A percentile compares a stretch with the other conserved stretches of the same genome.
phyloP scores from a whole-genome alignment of 1,139 yeast genomes.

The Blastobotrys arbuscula region DNA sequence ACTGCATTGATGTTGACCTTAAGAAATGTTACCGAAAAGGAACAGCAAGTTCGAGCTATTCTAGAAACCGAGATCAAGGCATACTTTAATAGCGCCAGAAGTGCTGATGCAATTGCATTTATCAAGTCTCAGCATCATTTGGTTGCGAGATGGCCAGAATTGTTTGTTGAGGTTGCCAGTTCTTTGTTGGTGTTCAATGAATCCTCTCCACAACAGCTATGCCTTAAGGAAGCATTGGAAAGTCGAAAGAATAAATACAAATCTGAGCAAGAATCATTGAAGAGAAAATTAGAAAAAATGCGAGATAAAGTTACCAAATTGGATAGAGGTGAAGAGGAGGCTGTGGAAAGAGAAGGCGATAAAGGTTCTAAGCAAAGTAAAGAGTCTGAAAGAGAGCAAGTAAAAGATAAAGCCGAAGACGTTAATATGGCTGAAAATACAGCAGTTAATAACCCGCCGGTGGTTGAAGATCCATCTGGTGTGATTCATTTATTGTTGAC shows the following conservation, averaged over 20 bases:
- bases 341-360: not conserved
- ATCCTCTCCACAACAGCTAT: conserved; percentile 17
- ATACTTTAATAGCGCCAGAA: conserved; percentile 37
- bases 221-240: conserved; percentile 18
- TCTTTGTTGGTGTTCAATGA: conserved; percentile 34
- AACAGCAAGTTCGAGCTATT: conserved; percentile 43
- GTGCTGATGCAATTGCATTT: conserved; percentile 47
- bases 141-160: conserved; percentile 53
- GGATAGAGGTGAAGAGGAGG: conserved; percentile 9
- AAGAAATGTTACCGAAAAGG: conserved; percentile 67
- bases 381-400: not conserved
- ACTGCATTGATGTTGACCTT: conserved; percentile 40
- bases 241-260: conserved; percentile 13
- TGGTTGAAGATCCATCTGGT: conserved; percentile 43
- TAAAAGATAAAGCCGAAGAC: conserved; percentile 17
- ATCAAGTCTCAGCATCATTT: conserved; percentile 52
- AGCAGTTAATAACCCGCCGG: conserved; percentile 16
- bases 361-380: not conserved
- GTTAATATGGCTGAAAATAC: conserved; percentile 2
- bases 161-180: conserved; percentile 50
- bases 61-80: conserved; percentile 36
- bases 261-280: conserved; percentile 1
- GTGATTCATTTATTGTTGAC: conserved; percentile 56
- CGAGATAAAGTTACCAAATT: not conserved
- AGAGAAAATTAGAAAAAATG: conserved; percentile 4